These are phyloP conservation scores for Aschersonia sp. DNA, from an alignment of 2,329 filamentous ascomycete genomes.

Conservation along the genomic window DNA sequence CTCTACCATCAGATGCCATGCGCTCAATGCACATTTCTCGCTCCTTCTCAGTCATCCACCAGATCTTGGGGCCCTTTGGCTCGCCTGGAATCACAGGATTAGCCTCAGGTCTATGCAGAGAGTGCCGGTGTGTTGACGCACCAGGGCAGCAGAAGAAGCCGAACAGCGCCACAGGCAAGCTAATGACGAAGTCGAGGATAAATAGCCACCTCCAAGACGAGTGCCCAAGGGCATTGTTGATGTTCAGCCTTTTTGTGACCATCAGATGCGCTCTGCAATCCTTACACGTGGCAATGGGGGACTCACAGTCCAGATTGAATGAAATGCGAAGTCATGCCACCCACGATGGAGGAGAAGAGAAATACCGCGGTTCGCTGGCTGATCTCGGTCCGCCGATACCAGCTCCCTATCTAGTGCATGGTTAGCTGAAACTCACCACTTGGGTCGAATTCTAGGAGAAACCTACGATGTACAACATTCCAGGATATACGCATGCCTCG, in stretches of 20 bases:
- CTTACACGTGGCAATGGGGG: conserved; percentile 2
- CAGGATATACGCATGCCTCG: conserved; percentile 40
- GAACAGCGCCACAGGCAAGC: conserved; percentile 18
- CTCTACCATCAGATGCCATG: conserved; percentile 3
- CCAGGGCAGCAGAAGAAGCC: conserved; percentile 3
- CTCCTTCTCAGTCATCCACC: conserved; percentile 5
- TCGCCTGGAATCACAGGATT: conserved; percentile 1
- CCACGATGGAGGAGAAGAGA: conserved; percentile 40
- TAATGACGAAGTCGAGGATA: conserved; percentile 21
- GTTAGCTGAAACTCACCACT: background rate
- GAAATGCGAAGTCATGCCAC: conserved; percentile 21
- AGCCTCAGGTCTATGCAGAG: background rate
- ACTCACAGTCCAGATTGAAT: conserved; percentile 16
- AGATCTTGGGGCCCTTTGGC: conserved; percentile 4
- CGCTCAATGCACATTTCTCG: background rate
- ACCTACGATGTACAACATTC: conserved; percentile 22
- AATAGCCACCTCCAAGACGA: conserved; percentile 23
- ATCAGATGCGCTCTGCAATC: background rate
- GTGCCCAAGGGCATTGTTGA: conserved; percentile 19
- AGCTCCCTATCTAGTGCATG: conserved; percentile 31
- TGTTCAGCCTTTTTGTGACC: conserved; percentile 7
- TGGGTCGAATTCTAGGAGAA: background rate
- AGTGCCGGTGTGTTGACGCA: background rate
- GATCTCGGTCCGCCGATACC: conserved; percentile 44
- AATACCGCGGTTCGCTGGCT: conserved; percentile 42